Evolutionary conservation across 306 rosid genomes (phyloP).

Genomic region (Datisca glomerata): DNA sequence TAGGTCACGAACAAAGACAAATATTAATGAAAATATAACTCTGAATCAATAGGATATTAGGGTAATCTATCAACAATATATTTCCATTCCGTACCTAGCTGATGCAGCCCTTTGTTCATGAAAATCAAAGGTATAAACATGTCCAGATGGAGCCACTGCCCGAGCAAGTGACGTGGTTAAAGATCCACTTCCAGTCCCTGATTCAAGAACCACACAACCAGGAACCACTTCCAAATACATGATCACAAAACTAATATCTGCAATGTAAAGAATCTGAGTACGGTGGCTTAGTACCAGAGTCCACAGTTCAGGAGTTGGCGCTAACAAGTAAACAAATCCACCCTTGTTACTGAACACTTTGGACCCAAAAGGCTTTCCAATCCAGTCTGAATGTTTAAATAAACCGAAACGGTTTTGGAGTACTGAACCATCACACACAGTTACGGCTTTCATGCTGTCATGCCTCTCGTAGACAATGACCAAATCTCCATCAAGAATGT

Average conservation of each 20-base stretch:
- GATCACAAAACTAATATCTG: constrained; percentile 76
- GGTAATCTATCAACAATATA: background rate
- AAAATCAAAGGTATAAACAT: constrained; percentile 73
- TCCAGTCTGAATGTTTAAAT: constrained; percentile 80
- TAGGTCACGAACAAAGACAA: too few species aligned
- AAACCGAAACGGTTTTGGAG: constrained; percentile 74
- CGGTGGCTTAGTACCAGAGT: constrained; percentile 79
- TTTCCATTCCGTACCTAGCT: constrained; percentile 48
- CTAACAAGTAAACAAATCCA: constrained; percentile 71
- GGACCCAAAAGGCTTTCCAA: constrained; percentile 78
- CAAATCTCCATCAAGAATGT: constrained; percentile 49
- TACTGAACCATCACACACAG: constrained; percentile 45
- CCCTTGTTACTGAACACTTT: constrained; percentile 72
- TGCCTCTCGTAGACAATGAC: constrained; percentile 73
- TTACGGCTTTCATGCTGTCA: constrained; percentile 64
- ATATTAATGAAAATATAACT: too few species aligned
- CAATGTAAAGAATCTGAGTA: constrained; percentile 83
- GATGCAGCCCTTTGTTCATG: constrained; percentile 83
- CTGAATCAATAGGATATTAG: too few species aligned
- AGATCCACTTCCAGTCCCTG: constrained; percentile 94
- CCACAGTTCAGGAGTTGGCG: constrained; percentile 87
- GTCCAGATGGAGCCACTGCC: constrained; percentile 71
- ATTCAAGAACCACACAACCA: constrained; percentile 76
- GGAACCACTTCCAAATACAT: constrained; percentile 74
- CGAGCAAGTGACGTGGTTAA: constrained; percentile 78